A percentile compares a stretch with the other conserved stretches of the same genome.
phyloP scores from a whole-genome alignment of 257 asterid genomes.

The Solanum dulcamara region DNA sequence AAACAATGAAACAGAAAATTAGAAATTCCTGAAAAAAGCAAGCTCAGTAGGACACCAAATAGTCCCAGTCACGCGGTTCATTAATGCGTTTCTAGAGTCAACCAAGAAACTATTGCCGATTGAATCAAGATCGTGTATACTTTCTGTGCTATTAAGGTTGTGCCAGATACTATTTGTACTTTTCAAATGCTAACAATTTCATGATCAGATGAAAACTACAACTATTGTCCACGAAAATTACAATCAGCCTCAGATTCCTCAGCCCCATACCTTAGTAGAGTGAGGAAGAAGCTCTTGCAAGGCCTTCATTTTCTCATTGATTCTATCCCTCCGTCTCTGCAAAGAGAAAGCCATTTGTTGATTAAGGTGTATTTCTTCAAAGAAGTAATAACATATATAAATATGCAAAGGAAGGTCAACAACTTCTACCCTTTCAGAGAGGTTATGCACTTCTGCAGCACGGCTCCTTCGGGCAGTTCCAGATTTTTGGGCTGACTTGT shows the following conservation, averaged over 20 bases:
- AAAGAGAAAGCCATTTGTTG: not conserved
- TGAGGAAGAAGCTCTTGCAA: constrained; percentile 85
- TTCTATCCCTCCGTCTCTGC: constrained; percentile 76
- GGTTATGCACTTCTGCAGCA: constrained; percentile 82
- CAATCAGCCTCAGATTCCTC: not conserved
- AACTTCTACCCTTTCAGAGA: constrained; percentile 68
- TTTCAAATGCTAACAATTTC: not conserved
- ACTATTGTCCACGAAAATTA: not conserved
- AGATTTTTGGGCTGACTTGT: constrained; percentile 39
- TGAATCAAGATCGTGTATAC: not conserved
- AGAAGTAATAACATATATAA: not conserved
- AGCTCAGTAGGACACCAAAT: not conserved
- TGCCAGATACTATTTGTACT: not conserved
- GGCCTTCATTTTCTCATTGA: constrained; percentile 85
- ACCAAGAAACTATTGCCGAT: not conserved
- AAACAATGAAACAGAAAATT: not conserved
- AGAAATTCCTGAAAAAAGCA: not conserved
- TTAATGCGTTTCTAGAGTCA: not conserved
- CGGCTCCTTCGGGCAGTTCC: constrained; percentile 58
- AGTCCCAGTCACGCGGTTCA: not conserved
- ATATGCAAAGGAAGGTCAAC: not conserved
- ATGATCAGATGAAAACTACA: not conserved
- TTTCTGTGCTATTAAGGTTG: not conserved
- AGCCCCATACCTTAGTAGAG: constrained; percentile 51
- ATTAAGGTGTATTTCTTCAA: not conserved